Base-by-base conservation (phyloP, 306 rosid genomes). In the Prosopis cineraria region DNA sequence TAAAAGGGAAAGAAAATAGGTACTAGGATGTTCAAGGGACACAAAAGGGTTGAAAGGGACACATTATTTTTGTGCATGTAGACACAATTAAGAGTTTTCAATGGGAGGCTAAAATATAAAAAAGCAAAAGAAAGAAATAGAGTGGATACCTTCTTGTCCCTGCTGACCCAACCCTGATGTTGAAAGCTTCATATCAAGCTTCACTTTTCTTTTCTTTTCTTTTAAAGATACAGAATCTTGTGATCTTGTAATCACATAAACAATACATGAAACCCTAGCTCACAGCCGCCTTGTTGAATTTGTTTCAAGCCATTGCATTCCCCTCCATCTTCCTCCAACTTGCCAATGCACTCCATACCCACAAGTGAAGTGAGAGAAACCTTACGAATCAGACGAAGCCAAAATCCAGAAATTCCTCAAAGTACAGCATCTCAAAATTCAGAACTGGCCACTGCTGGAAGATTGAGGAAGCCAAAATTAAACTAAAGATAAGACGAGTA, bases 151-250 rank as follows among this genome's bases (percentile, higher is more conserved):
- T 91, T 90, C 96, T 30, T 81, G 91, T 84, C 91, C 98, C 88
- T 86, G 94, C 86, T 88, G 96, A 87, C 93, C 88, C 89, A 93
- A 88, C 78, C 98, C 94, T 80, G 98, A 91, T 87, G 98, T 87
- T 76, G 98, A 93, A 89, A 89, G 98, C 97, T 91, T 93, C 98
- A 93, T 93, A 77, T 85, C 94, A 85, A 90, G 85, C 91, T 82
- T 82, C 77, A 78, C 64, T 56, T 56, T 58, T 13, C 72, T 67
- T 58, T 52, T 81, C 24, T 39, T 77, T 30, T 69, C 73, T 53
- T 75, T 84, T 78, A 82, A 65, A 80, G 63, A 69, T 72, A 70
- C 79, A 71, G 79, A 80, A 69, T 36, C 75, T 68, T 36, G 66
- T 64, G 76, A 68, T 19, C 72, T 68, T 30, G 70, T 64, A 81